A percentile compares a stretch with the other conserved stretches of the same genome.
These are phyloP conservation scores for Geranium rotundifolium DNA, from an alignment of 345 rosid genomes.

Conservation along the genomic window DNA sequence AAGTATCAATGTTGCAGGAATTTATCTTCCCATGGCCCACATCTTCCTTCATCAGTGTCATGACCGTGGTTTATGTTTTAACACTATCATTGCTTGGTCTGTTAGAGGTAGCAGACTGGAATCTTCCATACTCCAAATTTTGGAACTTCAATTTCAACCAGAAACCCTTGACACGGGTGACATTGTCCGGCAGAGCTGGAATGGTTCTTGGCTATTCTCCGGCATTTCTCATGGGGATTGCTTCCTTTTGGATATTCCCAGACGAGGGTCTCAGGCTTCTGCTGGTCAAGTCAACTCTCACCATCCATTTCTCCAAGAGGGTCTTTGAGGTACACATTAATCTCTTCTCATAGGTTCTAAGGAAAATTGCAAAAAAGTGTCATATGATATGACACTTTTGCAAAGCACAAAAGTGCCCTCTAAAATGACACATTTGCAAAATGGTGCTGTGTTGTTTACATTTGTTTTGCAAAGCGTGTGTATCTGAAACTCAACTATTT, in stretches of 20 bases:
- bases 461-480: too few relatives aligned
- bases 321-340: constrained; percentile 29
- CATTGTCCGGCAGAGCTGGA: constrained; percentile 29
- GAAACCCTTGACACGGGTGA: background rate
- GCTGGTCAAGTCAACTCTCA: constrained; percentile 35
- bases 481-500: too few relatives aligned
- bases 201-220: constrained; percentile 55
- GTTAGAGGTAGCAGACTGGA: constrained; percentile 35
- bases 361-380: background rate
- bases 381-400: too few relatives aligned
- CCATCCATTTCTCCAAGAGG: constrained; percentile 68
- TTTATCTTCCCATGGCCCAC: constrained; percentile 30
- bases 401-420: too few relatives aligned
- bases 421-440: too few relatives aligned
- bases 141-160: constrained; percentile 3
- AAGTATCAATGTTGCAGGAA: constrained; percentile 3
- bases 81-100: constrained; percentile 15
- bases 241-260: constrained; percentile 42
- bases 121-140: constrained; percentile 54
- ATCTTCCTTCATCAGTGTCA: constrained; percentile 18
- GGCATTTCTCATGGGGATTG: constrained; percentile 35
- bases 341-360: too few relatives aligned
- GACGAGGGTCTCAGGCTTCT: constrained; percentile 33
- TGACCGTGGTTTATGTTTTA: constrained; percentile 19
- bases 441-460: too few relatives aligned